These are phyloP conservation scores for Sporisorium exsertum DNA, from an alignment of 1,284 basidiomycete species.

Conservation along the genomic window DNA sequence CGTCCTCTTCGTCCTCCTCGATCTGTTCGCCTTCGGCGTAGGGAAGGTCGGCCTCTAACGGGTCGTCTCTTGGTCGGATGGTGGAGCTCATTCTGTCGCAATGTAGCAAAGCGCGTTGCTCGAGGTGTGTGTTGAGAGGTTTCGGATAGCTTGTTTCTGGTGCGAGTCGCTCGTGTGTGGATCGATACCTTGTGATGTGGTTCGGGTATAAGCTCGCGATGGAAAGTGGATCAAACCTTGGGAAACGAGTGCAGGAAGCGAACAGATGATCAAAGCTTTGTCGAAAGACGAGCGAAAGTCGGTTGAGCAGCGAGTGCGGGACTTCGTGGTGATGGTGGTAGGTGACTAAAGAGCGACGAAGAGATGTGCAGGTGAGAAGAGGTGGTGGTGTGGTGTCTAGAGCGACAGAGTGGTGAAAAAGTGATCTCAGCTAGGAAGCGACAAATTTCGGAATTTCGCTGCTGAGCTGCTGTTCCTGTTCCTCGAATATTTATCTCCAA, in stretches of 20 bases:
- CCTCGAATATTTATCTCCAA: not conserved
- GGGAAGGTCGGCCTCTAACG: conserved; percentile 20
- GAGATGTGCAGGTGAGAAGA: not conserved
- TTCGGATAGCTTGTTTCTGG: no score
- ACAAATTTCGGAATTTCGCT: conserved; percentile 3
- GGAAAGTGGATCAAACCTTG: not conserved
- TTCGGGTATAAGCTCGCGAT: not conserved
- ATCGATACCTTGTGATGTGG: not conserved
- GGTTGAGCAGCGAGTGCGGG: not conserved
- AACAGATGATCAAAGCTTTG: not conserved
- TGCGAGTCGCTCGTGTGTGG: no score
- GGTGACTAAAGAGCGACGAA: not conserved
- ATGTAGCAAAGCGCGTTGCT: not conserved
- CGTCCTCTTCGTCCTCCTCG: conserved; percentile 56
- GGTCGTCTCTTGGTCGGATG: conserved; percentile 20
- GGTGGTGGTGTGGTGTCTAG: not conserved
- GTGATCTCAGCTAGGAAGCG: not conserved
- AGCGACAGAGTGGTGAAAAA: not conserved
- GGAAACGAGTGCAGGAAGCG: not conserved
- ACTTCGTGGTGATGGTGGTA: not conserved
- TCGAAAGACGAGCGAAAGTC: not conserved
- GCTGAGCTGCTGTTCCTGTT: not conserved
- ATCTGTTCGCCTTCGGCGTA: conserved; percentile 40
- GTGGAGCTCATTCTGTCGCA: conserved; percentile 12
- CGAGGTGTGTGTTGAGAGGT: no score